Evolutionary conservation across 768 basidiomycete species (phyloP).

Genomic region (Auriscalpium microsporum): DNA sequence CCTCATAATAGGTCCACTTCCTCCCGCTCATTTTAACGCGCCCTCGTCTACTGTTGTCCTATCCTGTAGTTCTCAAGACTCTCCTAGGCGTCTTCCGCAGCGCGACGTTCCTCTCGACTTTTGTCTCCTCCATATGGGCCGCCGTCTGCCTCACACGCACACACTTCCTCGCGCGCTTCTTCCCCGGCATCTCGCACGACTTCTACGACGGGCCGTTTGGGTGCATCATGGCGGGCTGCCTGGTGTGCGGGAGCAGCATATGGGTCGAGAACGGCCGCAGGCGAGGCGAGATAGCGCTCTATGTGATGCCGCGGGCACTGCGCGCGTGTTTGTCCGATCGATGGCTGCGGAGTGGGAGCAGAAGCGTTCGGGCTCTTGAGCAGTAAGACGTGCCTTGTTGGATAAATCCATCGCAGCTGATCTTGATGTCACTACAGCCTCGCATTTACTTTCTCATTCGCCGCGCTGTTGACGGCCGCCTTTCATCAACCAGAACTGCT

Average conservation of each 20-base stretch:
- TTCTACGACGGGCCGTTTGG: slow-evolving; percentile 76
- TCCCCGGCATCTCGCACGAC: slow-evolving; percentile 65
- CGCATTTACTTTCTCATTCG: slow-evolving; percentile 53
- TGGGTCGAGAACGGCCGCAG: slow-evolving; percentile 68
- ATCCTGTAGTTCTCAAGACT: slow-evolving; percentile 31
- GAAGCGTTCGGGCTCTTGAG: slow-evolving; percentile 38
- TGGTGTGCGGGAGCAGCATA: slow-evolving; percentile 68
- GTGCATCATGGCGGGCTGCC: slow-evolving; percentile 53
- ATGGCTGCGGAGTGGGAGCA: slow-evolving; percentile 40
- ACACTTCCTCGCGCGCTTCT: slow-evolving; percentile 48
- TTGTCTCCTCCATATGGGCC: slow-evolving; percentile 64
- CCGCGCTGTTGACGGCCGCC: slow-evolving; percentile 56
- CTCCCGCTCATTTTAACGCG: slow-evolving; percentile 55
- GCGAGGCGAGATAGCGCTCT: slow-evolving; percentile 72
- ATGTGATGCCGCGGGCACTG: slow-evolving; percentile 66
- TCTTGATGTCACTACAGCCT: slow-evolving; percentile 30
- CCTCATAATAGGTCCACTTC: slow-evolving; percentile 53
- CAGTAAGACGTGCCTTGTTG: slow-evolving; percentile 32
- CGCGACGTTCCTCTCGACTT: slow-evolving; percentile 63
- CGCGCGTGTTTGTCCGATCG: slow-evolving; percentile 50
- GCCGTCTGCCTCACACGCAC: slow-evolving; percentile 64
- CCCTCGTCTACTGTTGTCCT: slow-evolving; percentile 43
- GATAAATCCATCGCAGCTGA: background rate
- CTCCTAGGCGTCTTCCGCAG: slow-evolving; percentile 51
- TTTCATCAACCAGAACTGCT: slow-evolving; percentile 54